Base-by-base conservation (phyloP, 108 stramenopile genomes). In the Cylindrotheca fusiformis region DNA sequence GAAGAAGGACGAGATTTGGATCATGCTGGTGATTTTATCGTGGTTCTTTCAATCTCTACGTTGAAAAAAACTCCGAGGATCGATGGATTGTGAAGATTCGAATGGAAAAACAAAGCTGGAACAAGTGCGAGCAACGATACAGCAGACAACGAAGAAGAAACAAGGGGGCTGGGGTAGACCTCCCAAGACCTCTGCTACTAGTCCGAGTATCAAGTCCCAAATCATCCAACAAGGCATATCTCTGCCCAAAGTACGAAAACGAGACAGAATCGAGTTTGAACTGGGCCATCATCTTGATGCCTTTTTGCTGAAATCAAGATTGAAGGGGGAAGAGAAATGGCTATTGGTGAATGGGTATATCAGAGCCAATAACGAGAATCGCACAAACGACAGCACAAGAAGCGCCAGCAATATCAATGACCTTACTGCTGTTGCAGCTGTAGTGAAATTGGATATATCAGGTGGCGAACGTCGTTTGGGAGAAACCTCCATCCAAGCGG, bases 401-500 rank as follows among this genome's bases (percentile, higher is more conserved):
- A 28, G 6, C 20, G 22, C 5, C 32, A 4, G 44, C 20, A 22
- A 20, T 3, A 29, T 12, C 2, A 52, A 52, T 12, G 51, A 22
- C 12, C 12, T 22, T 52, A 19, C 18, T 52, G 12, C 18, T 4
- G 14, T 36, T 18, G 19, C 30, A 10, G 29, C 32, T 26, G 20
- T 29, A 20, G 48, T 55, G 25, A 19, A 8, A 46, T 45, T 84
- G 22, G 79, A 84, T 63, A 41, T 84, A 25, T 80, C 83, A 1
- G 83, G 83, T 25, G 83, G 83, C 18, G 81, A 84, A 45, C 79
- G 83, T 10, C 79, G 76, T 48, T 52, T 84, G 14, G 83, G 80
- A 17, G 83, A 84, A 54, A 72, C 58, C 2, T 67, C 76, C 12
- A 60, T 79, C 29, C 50, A 78, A 23, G 65, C 79, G 30, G 69